Evolutionary conservation across 352 stramenopile genomes (phyloP).

Genomic region (Globisporangium barbulae): DNA sequence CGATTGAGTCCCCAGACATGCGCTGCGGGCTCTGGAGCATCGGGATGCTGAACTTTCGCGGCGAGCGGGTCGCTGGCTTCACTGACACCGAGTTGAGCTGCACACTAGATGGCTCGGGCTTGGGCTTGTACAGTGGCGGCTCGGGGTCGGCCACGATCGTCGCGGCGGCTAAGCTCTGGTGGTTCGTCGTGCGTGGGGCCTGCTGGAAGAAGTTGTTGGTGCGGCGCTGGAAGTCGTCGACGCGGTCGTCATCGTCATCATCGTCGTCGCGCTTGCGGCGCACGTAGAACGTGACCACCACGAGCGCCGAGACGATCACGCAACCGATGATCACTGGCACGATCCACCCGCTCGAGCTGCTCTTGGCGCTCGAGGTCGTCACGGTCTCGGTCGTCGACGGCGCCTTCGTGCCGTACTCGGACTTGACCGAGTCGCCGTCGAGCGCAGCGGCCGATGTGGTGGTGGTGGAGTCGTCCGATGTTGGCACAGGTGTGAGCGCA

Average conservation of each 20-base stretch:
- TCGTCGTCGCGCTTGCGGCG: conserved; percentile 38
- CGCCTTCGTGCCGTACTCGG: conserved; percentile 45
- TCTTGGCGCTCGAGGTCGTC: conserved; percentile 14
- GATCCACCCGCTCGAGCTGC: conserved; percentile 37
- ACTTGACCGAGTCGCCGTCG: conserved; percentile 34
- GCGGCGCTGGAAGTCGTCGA: conserved; percentile 41
- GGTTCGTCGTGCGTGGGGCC: conserved; percentile 44
- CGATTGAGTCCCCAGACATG: conserved; percentile 16
- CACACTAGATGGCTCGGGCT: conserved; percentile 13
- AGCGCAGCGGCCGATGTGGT: conserved; percentile 26
- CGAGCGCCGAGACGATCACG: conserved; percentile 46
- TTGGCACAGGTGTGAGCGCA: conserved; percentile 22
- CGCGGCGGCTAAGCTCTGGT: conserved; percentile 22
- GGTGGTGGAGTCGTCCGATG: conserved; percentile 18
- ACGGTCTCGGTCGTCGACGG: conserved; percentile 29
- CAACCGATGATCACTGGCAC: conserved; percentile 55
- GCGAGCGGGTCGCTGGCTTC: conserved; percentile 11
- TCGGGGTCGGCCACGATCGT: conserved; percentile 7
- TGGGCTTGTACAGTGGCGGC: conserved; percentile 17
- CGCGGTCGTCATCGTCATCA: conserved; percentile 47
- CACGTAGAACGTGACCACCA: conserved; percentile 64
- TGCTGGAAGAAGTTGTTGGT: conserved; percentile 64
- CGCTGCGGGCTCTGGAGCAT: conserved; percentile 21
- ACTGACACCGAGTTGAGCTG: conserved; percentile 17
- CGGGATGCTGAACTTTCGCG: conserved; percentile 22